phyloP scores from a whole-genome alignment of 495 filamentous ascomycete species.

The Tuber microsphaerosporum region DNA sequence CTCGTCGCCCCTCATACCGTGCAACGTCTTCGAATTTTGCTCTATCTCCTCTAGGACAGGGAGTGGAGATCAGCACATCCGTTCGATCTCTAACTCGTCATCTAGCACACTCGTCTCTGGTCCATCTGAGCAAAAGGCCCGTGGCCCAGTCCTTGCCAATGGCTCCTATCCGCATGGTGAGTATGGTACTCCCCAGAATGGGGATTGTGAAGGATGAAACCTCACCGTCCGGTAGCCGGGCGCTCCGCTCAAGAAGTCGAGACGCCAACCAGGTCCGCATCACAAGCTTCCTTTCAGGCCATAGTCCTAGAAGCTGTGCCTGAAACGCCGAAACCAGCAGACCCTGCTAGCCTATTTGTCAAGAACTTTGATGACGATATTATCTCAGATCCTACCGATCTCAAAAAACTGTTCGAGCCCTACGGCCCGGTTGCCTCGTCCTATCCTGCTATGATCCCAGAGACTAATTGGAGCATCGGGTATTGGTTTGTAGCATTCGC shows the following conservation, averaged over 20 bases:
- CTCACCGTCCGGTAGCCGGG: slow-evolving; percentile 18
- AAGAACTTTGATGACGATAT: slow-evolving; percentile 66
- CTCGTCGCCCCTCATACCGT: slow-evolving; percentile 7
- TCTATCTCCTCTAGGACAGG: background rate
- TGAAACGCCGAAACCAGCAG: slow-evolving; percentile 34
- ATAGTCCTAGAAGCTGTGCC: slow-evolving; percentile 31
- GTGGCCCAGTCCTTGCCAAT: slow-evolving; percentile 19
- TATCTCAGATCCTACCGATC: slow-evolving; percentile 44
- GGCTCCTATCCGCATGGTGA: slow-evolving; percentile 23
- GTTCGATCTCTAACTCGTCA: slow-evolving; percentile 29
- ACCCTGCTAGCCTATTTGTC: slow-evolving; percentile 83
- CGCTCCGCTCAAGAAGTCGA: slow-evolving; percentile 17
- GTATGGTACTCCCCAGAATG: slow-evolving; percentile 23
- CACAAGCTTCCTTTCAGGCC: slow-evolving; percentile 23
- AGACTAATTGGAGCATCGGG: slow-evolving; percentile 82
- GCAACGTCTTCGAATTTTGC: background rate
- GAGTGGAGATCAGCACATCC: slow-evolving; percentile 13
- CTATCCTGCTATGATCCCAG: slow-evolving; percentile 75
- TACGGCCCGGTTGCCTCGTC: slow-evolving; percentile 92
- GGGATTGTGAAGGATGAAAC: slow-evolving; percentile 19
- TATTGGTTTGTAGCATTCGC: slow-evolving; percentile 98
- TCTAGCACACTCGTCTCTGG: slow-evolving; percentile 30
- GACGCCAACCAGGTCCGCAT: slow-evolving; percentile 21
- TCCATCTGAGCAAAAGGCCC: slow-evolving; percentile 18
- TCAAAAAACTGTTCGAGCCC: slow-evolving; percentile 67